These are phyloP conservation scores for Lupinus albus DNA, from an alignment of 306 rosid genomes.

Conservation along the genomic window DNA sequence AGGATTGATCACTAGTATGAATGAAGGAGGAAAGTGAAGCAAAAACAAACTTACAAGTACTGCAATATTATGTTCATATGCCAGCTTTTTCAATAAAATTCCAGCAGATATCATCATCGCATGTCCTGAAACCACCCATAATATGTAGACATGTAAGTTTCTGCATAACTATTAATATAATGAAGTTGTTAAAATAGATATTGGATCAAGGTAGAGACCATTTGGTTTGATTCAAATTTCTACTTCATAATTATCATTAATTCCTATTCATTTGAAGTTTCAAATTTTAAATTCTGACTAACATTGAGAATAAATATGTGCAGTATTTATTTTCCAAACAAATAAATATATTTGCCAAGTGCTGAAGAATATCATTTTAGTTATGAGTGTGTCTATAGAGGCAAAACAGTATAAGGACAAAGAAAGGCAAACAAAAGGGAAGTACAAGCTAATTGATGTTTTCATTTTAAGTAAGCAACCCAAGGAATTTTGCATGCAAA, in stretches of 20 bases:
- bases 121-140: conserved; percentile 62
- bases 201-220: neutral
- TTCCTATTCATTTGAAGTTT: neutral
- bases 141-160: conserved; percentile 37
- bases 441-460: conserved; percentile 14
- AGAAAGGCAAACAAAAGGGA: conserved; percentile 22
- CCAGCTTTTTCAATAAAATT: conserved; percentile 74
- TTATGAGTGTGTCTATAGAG: conserved; percentile 21
- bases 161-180: neutral
- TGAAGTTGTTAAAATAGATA: neutral
- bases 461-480: conserved; percentile 26
- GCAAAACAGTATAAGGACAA: conserved; percentile 11
- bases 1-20: conserved; percentile 26
- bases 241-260: neutral
- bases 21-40: conserved; percentile 21
- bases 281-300: too few relatives aligned
- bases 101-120: conserved; percentile 89
- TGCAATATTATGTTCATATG: conserved; percentile 76
- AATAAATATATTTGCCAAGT: neutral
- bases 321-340: neutral
- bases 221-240: neutral
- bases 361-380: neutral
- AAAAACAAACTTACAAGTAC: conserved; percentile 59
- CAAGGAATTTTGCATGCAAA: conserved; percentile 38
- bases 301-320: neutral